Percentiles rank a stretch among this genome's conserved stretches.
Evolutionary conservation across 140 eudicot species (phyloP).

Genomic region (Bidens hawaiensis): DNA sequence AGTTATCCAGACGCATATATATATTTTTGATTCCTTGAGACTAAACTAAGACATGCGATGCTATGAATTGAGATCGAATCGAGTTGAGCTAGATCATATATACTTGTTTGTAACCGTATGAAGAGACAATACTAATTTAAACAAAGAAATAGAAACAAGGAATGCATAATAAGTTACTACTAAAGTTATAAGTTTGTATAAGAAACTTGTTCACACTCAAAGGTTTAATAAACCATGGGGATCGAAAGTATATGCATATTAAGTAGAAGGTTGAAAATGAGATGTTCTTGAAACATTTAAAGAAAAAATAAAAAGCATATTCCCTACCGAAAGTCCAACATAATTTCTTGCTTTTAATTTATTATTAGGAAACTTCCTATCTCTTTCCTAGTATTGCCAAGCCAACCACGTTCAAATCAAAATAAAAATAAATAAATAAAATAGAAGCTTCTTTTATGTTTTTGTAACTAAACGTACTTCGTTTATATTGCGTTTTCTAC

Average conservation of each 20-base stretch:
- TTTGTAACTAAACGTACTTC: background rate
- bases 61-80: background rate
- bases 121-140: background rate
- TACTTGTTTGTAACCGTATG: background rate
- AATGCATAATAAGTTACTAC: background rate
- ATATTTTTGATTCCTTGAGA: background rate
- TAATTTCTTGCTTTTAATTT: background rate
- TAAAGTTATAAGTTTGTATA: background rate
- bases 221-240: background rate
- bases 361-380: constrained; percentile 4
- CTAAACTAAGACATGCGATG: background rate
- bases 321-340: constrained; percentile 33
- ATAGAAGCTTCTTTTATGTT: constrained; percentile 29
- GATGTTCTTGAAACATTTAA: background rate
- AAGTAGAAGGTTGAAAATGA: constrained; percentile 15
- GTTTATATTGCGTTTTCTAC: background rate
- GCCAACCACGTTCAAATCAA: too few relatives aligned
- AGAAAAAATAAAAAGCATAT: constrained; percentile 32
- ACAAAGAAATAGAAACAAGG: background rate
- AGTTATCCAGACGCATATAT: too few relatives aligned
- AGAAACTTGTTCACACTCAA: background rate
- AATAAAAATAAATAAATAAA: too few relatives aligned
- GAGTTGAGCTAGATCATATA: background rate
- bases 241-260: background rate
- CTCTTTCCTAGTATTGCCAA: background rate